A percentile compares a stretch with the other conserved stretches of the same genome.
phyloP scores from a whole-genome alignment of 805 yeast genomes.

The Candida chauliodis region DNA sequence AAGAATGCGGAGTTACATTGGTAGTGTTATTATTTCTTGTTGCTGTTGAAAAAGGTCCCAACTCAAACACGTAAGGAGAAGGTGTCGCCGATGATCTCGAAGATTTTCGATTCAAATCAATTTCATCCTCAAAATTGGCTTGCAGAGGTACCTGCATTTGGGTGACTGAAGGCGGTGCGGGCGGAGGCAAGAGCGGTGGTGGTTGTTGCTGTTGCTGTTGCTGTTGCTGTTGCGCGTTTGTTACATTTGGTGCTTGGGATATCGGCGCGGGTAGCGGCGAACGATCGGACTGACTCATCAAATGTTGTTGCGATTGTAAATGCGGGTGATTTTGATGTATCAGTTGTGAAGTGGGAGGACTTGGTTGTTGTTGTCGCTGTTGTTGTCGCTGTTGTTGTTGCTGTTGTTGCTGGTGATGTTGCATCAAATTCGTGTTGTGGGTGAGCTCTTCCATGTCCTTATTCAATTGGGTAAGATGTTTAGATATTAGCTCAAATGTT shows the following conservation, averaged over 20 bases:
- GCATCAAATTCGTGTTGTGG: slow-evolving; percentile 2
- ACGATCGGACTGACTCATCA: not conserved
- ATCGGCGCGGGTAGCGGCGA: not conserved
- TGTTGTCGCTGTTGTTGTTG: slow-evolving; percentile 1
- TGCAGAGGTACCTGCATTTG: slow-evolving; percentile 1
- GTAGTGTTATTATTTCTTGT: slow-evolving; percentile 1
- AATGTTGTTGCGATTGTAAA: not conserved
- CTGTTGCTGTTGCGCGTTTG: not conserved
- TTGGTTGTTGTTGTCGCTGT: not conserved
- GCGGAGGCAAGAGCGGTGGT: no score
- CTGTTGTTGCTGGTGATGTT: slow-evolving; percentile 6
- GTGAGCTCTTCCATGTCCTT: slow-evolving; percentile 21
- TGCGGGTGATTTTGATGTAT: not conserved
- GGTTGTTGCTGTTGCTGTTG: not conserved
- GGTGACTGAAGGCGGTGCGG: not conserved
- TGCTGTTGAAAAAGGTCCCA: slow-evolving; percentile 4
- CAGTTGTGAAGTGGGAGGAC: not conserved
- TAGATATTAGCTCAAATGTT: slow-evolving; percentile 18
- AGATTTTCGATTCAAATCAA: slow-evolving; percentile 4
- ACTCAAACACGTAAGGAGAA: slow-evolving; percentile 6
- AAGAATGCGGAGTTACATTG: not conserved
- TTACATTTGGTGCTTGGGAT: not conserved
- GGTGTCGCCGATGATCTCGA: slow-evolving; percentile 1
- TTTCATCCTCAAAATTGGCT: not conserved
- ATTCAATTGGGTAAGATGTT: slow-evolving; percentile 16